A percentile compares a stretch with the other conserved stretches of the same genome.
These are phyloP conservation scores for Arabidopsis lyrata DNA, from an alignment of 441 rosid genomes.

Conservation along the genomic window DNA sequence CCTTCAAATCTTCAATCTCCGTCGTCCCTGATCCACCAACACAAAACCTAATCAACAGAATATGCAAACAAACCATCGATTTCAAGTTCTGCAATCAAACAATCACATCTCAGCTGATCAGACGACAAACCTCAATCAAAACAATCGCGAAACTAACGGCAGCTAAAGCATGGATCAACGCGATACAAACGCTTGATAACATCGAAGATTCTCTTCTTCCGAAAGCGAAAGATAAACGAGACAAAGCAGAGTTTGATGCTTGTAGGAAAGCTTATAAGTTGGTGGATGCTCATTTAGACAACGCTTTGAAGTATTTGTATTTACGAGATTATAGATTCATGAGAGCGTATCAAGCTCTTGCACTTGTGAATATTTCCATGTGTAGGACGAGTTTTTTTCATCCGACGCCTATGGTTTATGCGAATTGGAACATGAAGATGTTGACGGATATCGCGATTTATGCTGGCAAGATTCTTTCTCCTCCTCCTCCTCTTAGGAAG, in stretches of 20 bases:
- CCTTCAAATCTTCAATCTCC: conserved; percentile 34
- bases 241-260: conserved; percentile 35
- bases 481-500: conserved; percentile 41
- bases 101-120: conserved; percentile 40
- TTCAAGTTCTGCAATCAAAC: conserved; percentile 41
- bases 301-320: conserved; percentile 45
- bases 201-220: conserved; percentile 43
- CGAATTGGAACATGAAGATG: conserved; percentile 46
- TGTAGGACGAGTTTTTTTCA: conserved; percentile 45
- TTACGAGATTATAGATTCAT: conserved; percentile 38
- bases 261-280: conserved; percentile 44
- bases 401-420: conserved; percentile 46
- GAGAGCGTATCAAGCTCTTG: conserved; percentile 49
- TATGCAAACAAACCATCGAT: conserved; percentile 43
- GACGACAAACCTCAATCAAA: conserved; percentile 37
- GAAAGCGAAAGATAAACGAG: conserved; percentile 29
- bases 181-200: conserved; percentile 44
- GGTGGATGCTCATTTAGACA: conserved; percentile 44
- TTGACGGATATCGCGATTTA: conserved; percentile 47
- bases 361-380: conserved; percentile 42
- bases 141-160: conserved; percentile 44
- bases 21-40: conserved; percentile 41
- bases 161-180: conserved; percentile 47
- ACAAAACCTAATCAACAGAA: conserved; percentile 46
- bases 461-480: conserved; percentile 43